These are phyloP conservation scores for Dactylellina leptospora DNA, from an alignment of 2,329 filamentous ascomycete genomes.

Conservation along the genomic window DNA sequence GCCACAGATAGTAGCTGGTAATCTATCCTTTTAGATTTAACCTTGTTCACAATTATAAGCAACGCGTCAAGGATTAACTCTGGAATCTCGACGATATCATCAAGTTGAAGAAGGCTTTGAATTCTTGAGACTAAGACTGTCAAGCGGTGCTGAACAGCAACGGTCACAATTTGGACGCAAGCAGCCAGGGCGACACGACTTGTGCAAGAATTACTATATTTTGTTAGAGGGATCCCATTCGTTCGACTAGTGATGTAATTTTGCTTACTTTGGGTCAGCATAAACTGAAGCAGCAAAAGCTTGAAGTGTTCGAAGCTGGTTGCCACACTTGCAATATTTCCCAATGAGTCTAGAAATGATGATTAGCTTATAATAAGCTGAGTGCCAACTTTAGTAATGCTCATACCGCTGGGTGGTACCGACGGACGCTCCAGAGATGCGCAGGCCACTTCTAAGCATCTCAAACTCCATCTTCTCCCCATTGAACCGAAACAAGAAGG, in stretches of 20 bases:
- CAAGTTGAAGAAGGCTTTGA: conserved; percentile 55
- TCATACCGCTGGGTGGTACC: conserved; percentile 58
- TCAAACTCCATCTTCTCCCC: conserved; percentile 66
- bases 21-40: conserved; percentile 65
- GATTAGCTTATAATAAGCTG: conserved; percentile 60
- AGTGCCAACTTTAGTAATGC: neutral
- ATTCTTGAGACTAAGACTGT: conserved; percentile 54
- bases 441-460: conserved; percentile 61
- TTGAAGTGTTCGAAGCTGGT: conserved; percentile 55
- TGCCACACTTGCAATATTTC: conserved; percentile 60
- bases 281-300: conserved; percentile 26
- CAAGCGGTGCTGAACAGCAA: conserved; percentile 56
- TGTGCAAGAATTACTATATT: conserved; percentile 30
- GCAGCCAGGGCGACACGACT: conserved; percentile 55
- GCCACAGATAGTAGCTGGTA: conserved; percentile 66
- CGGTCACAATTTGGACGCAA: conserved; percentile 54
- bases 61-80: conserved; percentile 58
- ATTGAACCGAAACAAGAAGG: conserved; percentile 74
- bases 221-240: neutral
- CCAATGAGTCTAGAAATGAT: conserved; percentile 61
- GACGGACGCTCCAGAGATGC: conserved; percentile 66
- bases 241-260: conserved; percentile 34
- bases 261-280: conserved; percentile 25
- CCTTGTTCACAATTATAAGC: conserved; percentile 61
- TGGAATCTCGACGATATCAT: conserved; percentile 45